A percentile compares a stretch with the other conserved stretches of the same genome.
phyloP scores from a whole-genome alignment of 345 rosid genomes.

The Populus nigra region DNA sequence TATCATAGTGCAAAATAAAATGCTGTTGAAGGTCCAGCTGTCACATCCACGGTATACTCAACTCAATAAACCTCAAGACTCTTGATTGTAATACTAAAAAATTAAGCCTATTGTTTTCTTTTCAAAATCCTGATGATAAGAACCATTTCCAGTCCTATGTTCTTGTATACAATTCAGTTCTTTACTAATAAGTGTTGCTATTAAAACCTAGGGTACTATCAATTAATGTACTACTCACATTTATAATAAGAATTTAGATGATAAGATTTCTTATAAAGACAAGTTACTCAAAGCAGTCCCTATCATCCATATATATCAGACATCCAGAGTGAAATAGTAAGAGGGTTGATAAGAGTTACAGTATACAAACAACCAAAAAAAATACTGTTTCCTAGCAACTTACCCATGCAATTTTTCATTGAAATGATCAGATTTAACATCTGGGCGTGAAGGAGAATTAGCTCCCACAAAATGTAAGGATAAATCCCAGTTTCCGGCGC shows the following conservation, averaged over 20 bases:
- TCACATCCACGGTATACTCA: neutral
- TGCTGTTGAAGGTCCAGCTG: neutral
- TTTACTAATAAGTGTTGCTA: too few relatives aligned
- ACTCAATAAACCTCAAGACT: neutral
- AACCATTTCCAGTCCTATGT: too few relatives aligned
- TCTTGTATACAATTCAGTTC: too few relatives aligned
- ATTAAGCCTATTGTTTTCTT: too few relatives aligned
- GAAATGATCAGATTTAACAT: constrained; percentile 50
- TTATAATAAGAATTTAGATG: neutral
- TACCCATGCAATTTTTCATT: constrained; percentile 86
- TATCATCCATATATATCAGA: neutral
- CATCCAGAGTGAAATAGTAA: neutral
- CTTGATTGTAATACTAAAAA: too few relatives aligned
- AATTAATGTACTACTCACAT: too few relatives aligned
- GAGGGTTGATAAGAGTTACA: neutral
- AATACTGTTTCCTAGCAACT: constrained; percentile 7
- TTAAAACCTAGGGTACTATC: too few relatives aligned
- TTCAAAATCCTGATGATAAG: too few relatives aligned
- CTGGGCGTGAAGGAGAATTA: constrained; percentile 42
- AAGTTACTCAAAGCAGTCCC: neutral
- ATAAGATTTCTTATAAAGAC: neutral
- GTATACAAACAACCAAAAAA: too few relatives aligned
- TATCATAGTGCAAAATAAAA: neutral
- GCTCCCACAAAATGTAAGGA: constrained; percentile 53
- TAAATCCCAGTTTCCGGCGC: constrained; percentile 95